Base-by-base conservation (phyloP, 2,329 filamentous ascomycete genomes). In the Nothomitra cinnamomea region DNA sequence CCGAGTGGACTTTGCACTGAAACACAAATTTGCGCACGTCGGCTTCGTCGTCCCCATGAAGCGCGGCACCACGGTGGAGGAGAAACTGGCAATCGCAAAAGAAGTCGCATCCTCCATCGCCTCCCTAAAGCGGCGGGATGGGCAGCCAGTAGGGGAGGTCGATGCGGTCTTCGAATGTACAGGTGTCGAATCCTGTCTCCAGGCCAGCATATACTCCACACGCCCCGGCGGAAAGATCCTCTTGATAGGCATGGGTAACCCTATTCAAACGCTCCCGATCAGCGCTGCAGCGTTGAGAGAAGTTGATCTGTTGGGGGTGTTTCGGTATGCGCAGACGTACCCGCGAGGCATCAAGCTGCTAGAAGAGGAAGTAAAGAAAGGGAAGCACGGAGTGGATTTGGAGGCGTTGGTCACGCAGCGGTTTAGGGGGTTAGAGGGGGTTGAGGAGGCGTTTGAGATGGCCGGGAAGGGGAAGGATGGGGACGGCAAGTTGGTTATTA, bases 171-270 rank as follows among this genome's bases (percentile, higher is more conserved):
- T 87, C 58, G 84, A 88, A 66, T 87, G 83, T 62, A 87, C 84
- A 0, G 84, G 84, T 25, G 85, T 87, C 56, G 82, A 85, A 57
- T 73, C 77, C 0, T 87, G 83, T 63, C 80, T 86, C 68, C 83
- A 87, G 63, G 82, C 82, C 1, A 76, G 79, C n/a, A 77, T 88
- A 19, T 87, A 83, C 59, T 65, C 81, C 2, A 81, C 83, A 8
- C 74, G 74, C 55, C 74, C 83, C 0, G 85, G 84, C 24, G 84
- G 84, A 17, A 82, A 81, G 60, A 72, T 87, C 50, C 75, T 88
- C 64, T 80, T 88, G 64, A 83, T 89, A 22, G 85, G 84, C 53
- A 88, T 88, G 84, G 85, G 85, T 38, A 84, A 78, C 3, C 83
- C 84, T 0, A 76, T 87, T 52, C 83, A 87, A 64, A 87, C 82